Base-by-base conservation (phyloP, 1,284 basidiomycete species). In the Sanguinoderma infundibulare region DNA sequence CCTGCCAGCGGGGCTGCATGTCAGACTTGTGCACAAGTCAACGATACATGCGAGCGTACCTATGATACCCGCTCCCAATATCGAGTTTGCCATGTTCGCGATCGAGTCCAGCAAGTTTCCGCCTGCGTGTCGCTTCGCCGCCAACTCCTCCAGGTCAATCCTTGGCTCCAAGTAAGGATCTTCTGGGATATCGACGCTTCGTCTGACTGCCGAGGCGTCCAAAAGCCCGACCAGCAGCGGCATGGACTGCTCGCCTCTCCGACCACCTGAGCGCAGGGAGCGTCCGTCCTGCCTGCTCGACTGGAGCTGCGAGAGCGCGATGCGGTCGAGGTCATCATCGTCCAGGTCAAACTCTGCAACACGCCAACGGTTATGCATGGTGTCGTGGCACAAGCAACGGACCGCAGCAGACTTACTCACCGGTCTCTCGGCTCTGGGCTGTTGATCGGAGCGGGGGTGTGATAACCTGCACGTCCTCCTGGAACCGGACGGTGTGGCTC, bases 61-160 rank as follows among this genome's bases (percentile, higher is more conserved):
- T 69, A 96, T 95, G 65, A 96, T 96, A 54, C 92, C 93, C 71
- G 97, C 97, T 44, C 97, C 97, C 26, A 99, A 81, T 55, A 99
- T 98, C 6, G 95, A 96, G 75, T 99, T 99, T 32, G 95, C 94
- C 94, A 96, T 96, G 71, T 96, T 96, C 24, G 93, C 92, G 54
- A 96, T 85, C 7, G 92, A 95, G 69, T 95, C 92, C 2, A 95
- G 53, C 76, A 96, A 78, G 0, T 90, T 89, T 30, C 95, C 94
- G 26, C 94, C 94, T 2, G 88, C 83, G 59, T 79, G 81, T 51
- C 82, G 81, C 72, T 90, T 91, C 40, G 84, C 81, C 28, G 85
- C 85, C 30, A 93, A 74, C 63, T 87, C 87, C 36, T 90, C 87
- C 57, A 92, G 74, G 71, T 91, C 85, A 12, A 87, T 70, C 10